A percentile compares a stretch with the other conserved stretches of the same genome.
Conservation (phyloP, 2,329 filamentous ascomycete genomes). For the Fusarium tricinctum region DNA sequence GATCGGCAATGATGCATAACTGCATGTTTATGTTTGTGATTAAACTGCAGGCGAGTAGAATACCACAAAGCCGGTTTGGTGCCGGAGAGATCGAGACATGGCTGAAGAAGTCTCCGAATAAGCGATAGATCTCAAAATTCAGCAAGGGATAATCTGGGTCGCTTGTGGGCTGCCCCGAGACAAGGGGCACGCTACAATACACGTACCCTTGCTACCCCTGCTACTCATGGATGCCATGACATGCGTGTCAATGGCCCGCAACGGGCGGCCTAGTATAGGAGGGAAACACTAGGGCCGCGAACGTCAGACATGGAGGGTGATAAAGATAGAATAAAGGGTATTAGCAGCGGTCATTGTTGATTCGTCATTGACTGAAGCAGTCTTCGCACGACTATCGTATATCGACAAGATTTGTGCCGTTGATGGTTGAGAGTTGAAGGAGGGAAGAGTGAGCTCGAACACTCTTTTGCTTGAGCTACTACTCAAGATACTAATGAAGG, state of each 20-base stretch:
- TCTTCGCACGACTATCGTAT: neutral
- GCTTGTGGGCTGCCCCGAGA: constrained; percentile 31
- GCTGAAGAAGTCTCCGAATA: constrained; percentile 45
- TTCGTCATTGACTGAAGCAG: constrained; percentile 26
- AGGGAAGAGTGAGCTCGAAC: neutral
- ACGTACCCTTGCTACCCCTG: neutral
- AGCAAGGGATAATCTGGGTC: constrained; percentile 30
- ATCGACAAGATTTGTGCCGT: neutral
- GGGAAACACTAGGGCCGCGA: neutral
- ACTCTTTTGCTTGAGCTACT: neutral
- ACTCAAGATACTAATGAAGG: neutral
- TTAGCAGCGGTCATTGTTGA: constrained; percentile 9
- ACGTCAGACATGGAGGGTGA: neutral
- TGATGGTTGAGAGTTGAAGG: constrained; percentile 12
- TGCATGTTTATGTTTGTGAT: constrained; percentile 5
- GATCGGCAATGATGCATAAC: constrained; percentile 16
- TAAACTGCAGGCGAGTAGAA: constrained; percentile 23
- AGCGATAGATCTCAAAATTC: constrained; percentile 32
- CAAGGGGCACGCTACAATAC: constrained; percentile 14
- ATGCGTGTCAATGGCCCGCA: constrained; percentile 3
- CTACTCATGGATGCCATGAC: constrained; percentile 5
- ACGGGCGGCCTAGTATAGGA: constrained; percentile 8
- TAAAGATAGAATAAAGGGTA: neutral
- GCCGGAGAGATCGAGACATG: constrained; percentile 38
- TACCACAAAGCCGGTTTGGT: constrained; percentile 15